Evolutionary conservation across 176 grass and related monocot genomes (phyloP).

Genomic region (Coix lacrymajobi): DNA sequence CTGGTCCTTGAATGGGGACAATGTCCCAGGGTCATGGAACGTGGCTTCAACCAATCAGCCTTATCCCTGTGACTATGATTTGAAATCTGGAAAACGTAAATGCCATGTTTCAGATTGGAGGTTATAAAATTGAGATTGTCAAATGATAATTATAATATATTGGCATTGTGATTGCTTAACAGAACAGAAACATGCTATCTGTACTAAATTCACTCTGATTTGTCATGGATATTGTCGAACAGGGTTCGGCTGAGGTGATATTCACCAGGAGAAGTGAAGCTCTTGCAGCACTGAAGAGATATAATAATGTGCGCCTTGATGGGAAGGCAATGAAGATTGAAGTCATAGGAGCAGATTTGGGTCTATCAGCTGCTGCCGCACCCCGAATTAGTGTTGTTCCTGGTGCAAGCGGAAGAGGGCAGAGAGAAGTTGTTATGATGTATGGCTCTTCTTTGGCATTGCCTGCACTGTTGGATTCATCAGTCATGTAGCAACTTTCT

Average conservation of each 20-base stretch:
- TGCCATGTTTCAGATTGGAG: background rate
- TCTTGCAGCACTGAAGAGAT: constrained; percentile 71
- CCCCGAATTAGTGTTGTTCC: constrained; percentile 61
- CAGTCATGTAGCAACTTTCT: background rate
- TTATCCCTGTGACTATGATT: background rate
- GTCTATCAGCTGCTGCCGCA: constrained; percentile 30
- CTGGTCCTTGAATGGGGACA: background rate
- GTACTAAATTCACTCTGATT: background rate
- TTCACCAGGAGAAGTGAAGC: constrained; percentile 85
- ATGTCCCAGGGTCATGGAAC: background rate
- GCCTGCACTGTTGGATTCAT: background rate
- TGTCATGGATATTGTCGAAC: constrained; percentile 29
- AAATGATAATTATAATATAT: background rate
- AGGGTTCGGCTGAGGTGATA: constrained; percentile 96
- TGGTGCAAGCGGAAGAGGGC: constrained; percentile 59
- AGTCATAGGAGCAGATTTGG: constrained; percentile 74
- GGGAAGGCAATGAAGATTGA: constrained; percentile 93
- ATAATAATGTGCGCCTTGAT: constrained; percentile 94
- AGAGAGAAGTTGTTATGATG: constrained; percentile 91
- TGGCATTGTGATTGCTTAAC: background rate
- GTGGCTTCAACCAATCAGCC: background rate
- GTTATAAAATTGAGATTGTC: background rate
- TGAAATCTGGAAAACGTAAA: background rate
- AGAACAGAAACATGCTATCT: background rate
- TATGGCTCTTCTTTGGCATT: constrained; percentile 38